Base-by-base conservation (phyloP, 352 stramenopile genomes). In the Globisporangium spinosum region DNA sequence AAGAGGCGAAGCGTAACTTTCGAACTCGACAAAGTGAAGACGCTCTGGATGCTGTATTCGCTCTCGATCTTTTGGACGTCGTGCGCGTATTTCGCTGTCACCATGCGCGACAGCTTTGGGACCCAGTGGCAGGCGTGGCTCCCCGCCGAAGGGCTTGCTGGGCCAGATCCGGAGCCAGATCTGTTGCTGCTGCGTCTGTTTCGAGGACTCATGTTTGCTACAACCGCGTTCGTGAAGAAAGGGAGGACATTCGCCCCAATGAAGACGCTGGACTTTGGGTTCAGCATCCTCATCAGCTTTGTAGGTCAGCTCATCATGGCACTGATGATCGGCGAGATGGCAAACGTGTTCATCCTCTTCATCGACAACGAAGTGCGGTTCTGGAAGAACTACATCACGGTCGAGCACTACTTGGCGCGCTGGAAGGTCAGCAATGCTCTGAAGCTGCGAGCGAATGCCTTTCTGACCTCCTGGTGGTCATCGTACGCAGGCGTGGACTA, bases 251-350 rank as follows among this genome's bases (percentile, higher is more conserved):
- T 89, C 29, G 62, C 78, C 2, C 79, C 81, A 3, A 74, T 67
- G 10, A 70, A 70, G 0, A 70, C 79, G 40, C 64, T 88, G 12
- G 74, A 87, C 54, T 80, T 78, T 13, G 70, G 71, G 20, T 89
- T 89, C 54, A 80, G 72, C 20, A 82, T 89, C 51, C 47, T 77
- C 32, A 72, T 85, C 5, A 85, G 76, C 49, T 87, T 89, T 40
- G 51, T 75, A 6, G 80, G 84, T 0, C 79, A 89, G 64, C 72
- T 92, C 20, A 70, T 85, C 55, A 92, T 89, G 84, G 79, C 80
- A n/a, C 72, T 89, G 15, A 90, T 92, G 80, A 90, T 92, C 58
- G 79, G 82, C 20, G 80, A 90, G 65, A 81, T 90, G 63, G 83
- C 82, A 3, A 87, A 83, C 34, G 66, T 92, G 0, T 88, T 85